Conservation (phyloP, 768 basidiomycete genomes). For the Rhizopogon vinicolor region DNA sequence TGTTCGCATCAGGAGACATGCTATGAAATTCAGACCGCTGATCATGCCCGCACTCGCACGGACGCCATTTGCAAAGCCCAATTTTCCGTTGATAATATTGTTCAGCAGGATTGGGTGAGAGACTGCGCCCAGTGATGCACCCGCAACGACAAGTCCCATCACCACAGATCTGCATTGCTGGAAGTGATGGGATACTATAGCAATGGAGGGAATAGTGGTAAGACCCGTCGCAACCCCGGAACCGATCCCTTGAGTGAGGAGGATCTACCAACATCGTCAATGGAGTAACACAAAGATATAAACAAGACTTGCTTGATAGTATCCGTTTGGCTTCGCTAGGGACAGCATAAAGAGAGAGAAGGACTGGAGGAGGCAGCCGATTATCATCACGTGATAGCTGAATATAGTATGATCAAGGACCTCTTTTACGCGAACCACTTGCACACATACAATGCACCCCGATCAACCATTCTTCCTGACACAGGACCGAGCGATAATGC, state of each 20-base stretch:
- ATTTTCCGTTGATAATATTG: slow-evolving; percentile 9
- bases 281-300: neutral
- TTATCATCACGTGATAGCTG: slow-evolving; percentile 41
- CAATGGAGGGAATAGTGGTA: slow-evolving; percentile 40
- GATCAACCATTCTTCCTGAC: slow-evolving; percentile 46
- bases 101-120: slow-evolving; percentile 26
- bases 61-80: slow-evolving; percentile 40
- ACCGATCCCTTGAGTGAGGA: slow-evolving; percentile 41
- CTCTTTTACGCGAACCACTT: neutral
- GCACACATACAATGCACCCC: slow-evolving; percentile 41
- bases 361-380: slow-evolving; percentile 39
- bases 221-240: slow-evolving; percentile 29
- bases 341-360: slow-evolving; percentile 42
- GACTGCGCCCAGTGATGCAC: slow-evolving; percentile 27
- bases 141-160: slow-evolving; percentile 39
- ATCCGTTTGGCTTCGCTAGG: slow-evolving; percentile 31
- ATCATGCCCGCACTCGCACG: slow-evolving; percentile 40
- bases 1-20: slow-evolving; percentile 32
- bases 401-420: neutral
- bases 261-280: slow-evolving; percentile 26
- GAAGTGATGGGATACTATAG: slow-evolving; percentile 43
- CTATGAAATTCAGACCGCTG: slow-evolving; percentile 31
- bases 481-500: slow-evolving; percentile 40
- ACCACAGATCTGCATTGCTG: slow-evolving; percentile 33
- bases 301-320: slow-evolving; percentile 27